Conservation (phyloP, 2,329 filamentous ascomycete genomes). For the Orbilia oligospora region DNA sequence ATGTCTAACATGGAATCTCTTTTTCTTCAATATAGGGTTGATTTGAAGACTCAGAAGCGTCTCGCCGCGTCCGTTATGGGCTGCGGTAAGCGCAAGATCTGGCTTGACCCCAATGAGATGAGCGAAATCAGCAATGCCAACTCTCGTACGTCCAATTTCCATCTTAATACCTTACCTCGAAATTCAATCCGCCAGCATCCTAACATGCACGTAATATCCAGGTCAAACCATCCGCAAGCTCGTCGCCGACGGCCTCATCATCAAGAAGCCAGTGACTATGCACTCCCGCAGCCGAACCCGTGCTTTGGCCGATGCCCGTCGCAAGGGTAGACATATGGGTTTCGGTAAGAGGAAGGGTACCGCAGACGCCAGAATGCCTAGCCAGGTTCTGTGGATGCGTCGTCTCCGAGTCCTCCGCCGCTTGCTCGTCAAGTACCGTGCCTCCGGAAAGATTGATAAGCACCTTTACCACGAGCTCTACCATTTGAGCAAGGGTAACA, state of each 20-base stretch:
- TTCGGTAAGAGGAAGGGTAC: slow-evolving; percentile 99
- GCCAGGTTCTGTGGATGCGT: slow-evolving; percentile 99
- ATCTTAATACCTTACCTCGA: not conserved
- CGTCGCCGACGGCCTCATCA: slow-evolving; percentile 99
- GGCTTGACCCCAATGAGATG: slow-evolving; percentile 99
- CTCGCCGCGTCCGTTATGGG: slow-evolving; percentile 98
- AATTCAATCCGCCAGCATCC: not conserved
- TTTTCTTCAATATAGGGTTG: slow-evolving; percentile 80
- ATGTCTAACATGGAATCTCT: slow-evolving; percentile 34
- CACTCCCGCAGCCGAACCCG: slow-evolving; percentile 98
- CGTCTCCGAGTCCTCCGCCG: slow-evolving; percentile 99
- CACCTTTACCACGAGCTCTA: slow-evolving; percentile 99
- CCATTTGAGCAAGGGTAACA: slow-evolving; percentile 99
- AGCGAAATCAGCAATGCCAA: slow-evolving; percentile 99
- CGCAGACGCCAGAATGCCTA: slow-evolving; percentile 96
- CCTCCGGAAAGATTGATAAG: slow-evolving; percentile 99
- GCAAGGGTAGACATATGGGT: slow-evolving; percentile 97
- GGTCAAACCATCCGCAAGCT: slow-evolving; percentile 98
- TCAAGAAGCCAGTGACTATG: slow-evolving; percentile 99
- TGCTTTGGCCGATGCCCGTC: slow-evolving; percentile 92
- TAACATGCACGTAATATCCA: slow-evolving; percentile 33
- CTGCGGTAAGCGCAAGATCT: slow-evolving; percentile 99
- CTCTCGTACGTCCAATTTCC: slow-evolving; percentile 75
- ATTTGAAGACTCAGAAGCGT: slow-evolving; percentile 99
- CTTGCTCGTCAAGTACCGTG: slow-evolving; percentile 99